These are phyloP conservation scores for Syncephalastrum monosporum DNA, from an alignment of 371 early-diverging fungal genomes.

Conservation along the genomic window DNA sequence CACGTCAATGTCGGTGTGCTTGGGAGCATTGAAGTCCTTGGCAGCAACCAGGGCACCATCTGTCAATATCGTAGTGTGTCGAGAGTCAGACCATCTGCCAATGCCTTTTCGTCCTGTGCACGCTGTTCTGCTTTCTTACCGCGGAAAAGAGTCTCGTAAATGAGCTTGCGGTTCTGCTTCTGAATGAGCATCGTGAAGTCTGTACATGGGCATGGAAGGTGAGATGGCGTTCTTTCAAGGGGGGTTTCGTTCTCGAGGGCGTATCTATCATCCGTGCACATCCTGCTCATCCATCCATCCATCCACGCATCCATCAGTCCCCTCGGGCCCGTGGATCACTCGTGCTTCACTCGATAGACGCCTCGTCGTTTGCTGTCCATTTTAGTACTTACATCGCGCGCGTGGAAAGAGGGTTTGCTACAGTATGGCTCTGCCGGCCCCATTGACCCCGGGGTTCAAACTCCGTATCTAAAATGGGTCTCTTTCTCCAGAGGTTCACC, in stretches of 20 bases:
- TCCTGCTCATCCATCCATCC: constrained; percentile 10
- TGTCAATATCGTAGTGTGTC: constrained; percentile 19
- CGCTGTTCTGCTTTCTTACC: constrained; percentile 40
- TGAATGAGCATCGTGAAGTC: constrained; percentile 84
- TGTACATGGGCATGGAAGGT: no score
- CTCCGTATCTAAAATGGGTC: no score
- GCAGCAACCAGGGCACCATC: constrained; percentile 97
- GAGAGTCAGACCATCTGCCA: neutral
- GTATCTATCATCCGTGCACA: constrained; percentile 5
- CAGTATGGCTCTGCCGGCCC: no score
- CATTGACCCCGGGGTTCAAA: no score
- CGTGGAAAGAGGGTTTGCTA: no score
- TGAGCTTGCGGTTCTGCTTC: constrained; percentile 91
- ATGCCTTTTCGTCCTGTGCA: neutral
- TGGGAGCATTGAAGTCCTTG: constrained; percentile 95
- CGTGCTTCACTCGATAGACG: no score
- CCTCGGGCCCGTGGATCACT: no score
- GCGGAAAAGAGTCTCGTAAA: constrained; percentile 90
- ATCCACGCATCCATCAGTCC: neutral
- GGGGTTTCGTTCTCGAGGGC: neutral
- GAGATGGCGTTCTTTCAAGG: neutral
- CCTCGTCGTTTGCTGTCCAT: no score
- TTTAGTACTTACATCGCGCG: no score
- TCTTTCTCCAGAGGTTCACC: no score
- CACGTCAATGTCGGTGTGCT: constrained; percentile 92